Base-by-base conservation (phyloP, 2,329 filamentous ascomycete genomes). In the Xylaria sp. region DNA sequence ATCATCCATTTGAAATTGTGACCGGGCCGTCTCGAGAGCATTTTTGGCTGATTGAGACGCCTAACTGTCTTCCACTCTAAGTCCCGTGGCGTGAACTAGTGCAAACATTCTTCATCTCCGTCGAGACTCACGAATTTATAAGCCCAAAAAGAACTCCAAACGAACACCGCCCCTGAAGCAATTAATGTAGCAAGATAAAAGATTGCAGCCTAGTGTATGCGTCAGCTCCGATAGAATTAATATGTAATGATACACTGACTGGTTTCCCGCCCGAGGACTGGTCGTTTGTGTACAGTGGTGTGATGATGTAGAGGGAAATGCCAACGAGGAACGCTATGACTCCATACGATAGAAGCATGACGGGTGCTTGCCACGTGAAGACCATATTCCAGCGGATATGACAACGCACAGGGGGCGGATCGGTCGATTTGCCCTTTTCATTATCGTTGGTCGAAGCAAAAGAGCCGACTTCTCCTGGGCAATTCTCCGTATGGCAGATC, bases 331-430 rank as follows among this genome's bases (percentile, higher is more conserved):
- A 77, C 3, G 65, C 70, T 13, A 75, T 66, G n/a, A 74, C 64
- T 4, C 73, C 73, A 63, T 77, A 77, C 2, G 74, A 70, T 42
- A 77, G 61, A 11, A 77, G 72, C 75, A 77, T 76, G 63, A 76
- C 74, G 9, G 75, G 74, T 36, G 75, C 75, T 66, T 77, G 75
- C 74, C 75, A 77, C 0, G 75, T 76, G 57, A 77, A 77, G 0
- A 75, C 69, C 75, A 77, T 77, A n/a, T 76, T 77, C 75, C 74
- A 77, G 4, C 74, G 69, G 17, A 77, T 64, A 15, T 42, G 38
- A 17, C 38, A 42, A 42, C 38, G 15, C 38, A n/a, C 63, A 6
- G 38, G 38, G 15, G 15, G 38, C 4, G 38, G 38, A 17, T 42
- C 15, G 6, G 38, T 6, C 15, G 38, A 17, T 17, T 42, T 42